Conservation (phyloP, 495 filamentous ascomycete genomes). For the Xylaria castorea region DNA sequence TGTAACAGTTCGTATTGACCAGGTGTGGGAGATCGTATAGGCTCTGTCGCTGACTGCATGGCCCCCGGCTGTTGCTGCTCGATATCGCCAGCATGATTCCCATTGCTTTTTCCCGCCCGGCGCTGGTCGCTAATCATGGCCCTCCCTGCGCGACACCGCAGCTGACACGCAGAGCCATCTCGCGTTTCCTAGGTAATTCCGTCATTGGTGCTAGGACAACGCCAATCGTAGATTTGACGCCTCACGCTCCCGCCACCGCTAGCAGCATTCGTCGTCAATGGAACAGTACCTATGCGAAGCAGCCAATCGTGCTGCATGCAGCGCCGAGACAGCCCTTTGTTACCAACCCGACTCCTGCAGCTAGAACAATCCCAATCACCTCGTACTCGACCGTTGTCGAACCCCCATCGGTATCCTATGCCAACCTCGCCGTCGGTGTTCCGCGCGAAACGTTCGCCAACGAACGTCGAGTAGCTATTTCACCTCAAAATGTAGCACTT, state of each 20-base stretch:
- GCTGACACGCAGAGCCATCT: slow-evolving; percentile 34
- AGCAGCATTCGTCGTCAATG: slow-evolving; percentile 32
- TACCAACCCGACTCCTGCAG: slow-evolving; percentile 22
- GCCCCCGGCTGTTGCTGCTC: slow-evolving; percentile 11
- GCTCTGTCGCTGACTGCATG: slow-evolving; percentile 29
- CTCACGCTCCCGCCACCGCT: slow-evolving; percentile 22
- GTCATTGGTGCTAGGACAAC: slow-evolving; percentile 37
- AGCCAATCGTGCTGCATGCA: slow-evolving; percentile 37
- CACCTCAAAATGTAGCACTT: slow-evolving; percentile 77
- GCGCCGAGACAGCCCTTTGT: slow-evolving; percentile 32
- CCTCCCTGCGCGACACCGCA: slow-evolving; percentile 35
- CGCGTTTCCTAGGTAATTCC: slow-evolving; percentile 36
- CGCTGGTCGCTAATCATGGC: slow-evolving; percentile 41
- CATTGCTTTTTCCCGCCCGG: slow-evolving; percentile 38
- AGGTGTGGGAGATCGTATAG: slow-evolving; percentile 27
- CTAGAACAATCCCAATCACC: slow-evolving; percentile 31
- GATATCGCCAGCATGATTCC: slow-evolving; percentile 37
- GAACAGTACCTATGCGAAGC: slow-evolving; percentile 39
- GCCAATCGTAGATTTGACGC: slow-evolving; percentile 34
- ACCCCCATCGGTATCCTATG: slow-evolving; percentile 66
- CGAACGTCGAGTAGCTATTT: slow-evolving; percentile 80
- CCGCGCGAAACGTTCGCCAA: slow-evolving; percentile 72
- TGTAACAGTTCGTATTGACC: slow-evolving; percentile 16
- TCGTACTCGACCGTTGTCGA: slow-evolving; percentile 44
- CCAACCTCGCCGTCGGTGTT: slow-evolving; percentile 71